Percentiles rank a stretch among this genome's conserved stretches.
phyloP scores from a whole-genome alignment of 2,329 filamentous ascomycete genomes.

The Cytospora paraplurivora region DNA sequence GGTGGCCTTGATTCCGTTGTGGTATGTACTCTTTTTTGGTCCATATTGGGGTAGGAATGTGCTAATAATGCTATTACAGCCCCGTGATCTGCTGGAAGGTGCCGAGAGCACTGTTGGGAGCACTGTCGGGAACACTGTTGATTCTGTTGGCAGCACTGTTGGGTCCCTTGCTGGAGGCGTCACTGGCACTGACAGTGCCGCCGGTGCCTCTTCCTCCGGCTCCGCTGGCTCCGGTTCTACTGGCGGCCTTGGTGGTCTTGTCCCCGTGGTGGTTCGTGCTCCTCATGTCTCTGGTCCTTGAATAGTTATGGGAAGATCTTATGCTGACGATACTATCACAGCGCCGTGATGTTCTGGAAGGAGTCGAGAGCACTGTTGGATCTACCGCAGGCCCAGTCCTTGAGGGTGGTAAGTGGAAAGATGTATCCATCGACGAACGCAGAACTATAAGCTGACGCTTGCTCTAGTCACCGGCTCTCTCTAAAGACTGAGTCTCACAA shows the following conservation, averaged over 20 bases:
- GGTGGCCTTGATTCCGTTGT: background rate
- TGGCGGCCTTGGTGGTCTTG: background rate
- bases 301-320: background rate
- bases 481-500: background rate
- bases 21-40: background rate
- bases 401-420: slow-evolving; percentile 9
- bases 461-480: background rate
- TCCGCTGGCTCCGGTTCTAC: background rate
- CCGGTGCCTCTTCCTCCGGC: background rate
- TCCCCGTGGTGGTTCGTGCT: slow-evolving; percentile 4
- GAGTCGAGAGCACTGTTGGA: slow-evolving; percentile 6
- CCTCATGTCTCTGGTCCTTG: background rate
- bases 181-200: background rate
- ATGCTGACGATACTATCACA: too few relatives aligned
- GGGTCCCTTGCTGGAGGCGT: background rate
- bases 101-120: too few relatives aligned
- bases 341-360: background rate
- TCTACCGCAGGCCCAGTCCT: slow-evolving; percentile 11
- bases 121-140: background rate
- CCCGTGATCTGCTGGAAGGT: too few relatives aligned
- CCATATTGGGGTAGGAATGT: background rate
- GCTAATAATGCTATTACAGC: too few relatives aligned
- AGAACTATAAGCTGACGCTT: slow-evolving; percentile 3
- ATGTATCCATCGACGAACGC: background rate
- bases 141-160: too few relatives aligned